These are phyloP conservation scores for Colletotrichum cereale DNA, from an alignment of 2,329 filamentous ascomycete genomes.

Conservation along the genomic window DNA sequence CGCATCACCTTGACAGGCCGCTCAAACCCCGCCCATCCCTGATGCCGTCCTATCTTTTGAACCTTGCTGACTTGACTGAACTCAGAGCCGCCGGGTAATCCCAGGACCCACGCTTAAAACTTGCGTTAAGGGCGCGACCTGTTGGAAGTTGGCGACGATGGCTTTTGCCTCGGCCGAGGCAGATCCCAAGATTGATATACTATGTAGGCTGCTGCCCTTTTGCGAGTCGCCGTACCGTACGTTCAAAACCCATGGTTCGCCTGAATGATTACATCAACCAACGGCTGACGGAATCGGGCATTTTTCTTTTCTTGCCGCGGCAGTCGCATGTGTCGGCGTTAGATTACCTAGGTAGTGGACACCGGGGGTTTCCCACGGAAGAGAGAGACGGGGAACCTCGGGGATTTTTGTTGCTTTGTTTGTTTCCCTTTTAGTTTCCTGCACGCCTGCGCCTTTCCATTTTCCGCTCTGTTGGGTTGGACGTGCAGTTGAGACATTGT, in stretches of 20 bases:
- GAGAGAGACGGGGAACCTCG: slow-evolving; percentile 9
- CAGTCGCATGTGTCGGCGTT: slow-evolving; percentile 24
- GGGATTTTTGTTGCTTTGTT: not conserved
- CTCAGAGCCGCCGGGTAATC: not conserved
- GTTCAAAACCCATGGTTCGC: slow-evolving; percentile 19
- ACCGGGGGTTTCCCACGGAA: slow-evolving; percentile 15
- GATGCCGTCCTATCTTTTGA: slow-evolving; percentile 15
- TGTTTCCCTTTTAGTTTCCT: not conserved
- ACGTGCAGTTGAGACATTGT: too few relatives aligned
- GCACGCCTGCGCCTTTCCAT: not conserved
- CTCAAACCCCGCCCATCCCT: slow-evolving; percentile 13
- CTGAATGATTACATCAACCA: slow-evolving; percentile 11
- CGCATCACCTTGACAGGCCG: not conserved
- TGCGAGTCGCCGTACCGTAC: not conserved
- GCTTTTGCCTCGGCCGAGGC: not conserved
- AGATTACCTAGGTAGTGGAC: slow-evolving; percentile 25
- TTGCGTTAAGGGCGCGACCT: not conserved
- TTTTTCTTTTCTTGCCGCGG: slow-evolving; percentile 2
- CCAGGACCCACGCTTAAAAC: slow-evolving; percentile 11
- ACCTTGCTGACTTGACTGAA: slow-evolving; percentile 11
- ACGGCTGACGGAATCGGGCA: slow-evolving; percentile 22
- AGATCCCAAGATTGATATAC: not conserved
- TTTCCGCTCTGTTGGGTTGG: not conserved
- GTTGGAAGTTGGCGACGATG: not conserved
- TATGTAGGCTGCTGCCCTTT: not conserved